Evolutionary conservation across 768 basidiomycete species (phyloP), one percentile per base, ranked within the genome.

Genomic region (Tulasnella sp.): DNA sequence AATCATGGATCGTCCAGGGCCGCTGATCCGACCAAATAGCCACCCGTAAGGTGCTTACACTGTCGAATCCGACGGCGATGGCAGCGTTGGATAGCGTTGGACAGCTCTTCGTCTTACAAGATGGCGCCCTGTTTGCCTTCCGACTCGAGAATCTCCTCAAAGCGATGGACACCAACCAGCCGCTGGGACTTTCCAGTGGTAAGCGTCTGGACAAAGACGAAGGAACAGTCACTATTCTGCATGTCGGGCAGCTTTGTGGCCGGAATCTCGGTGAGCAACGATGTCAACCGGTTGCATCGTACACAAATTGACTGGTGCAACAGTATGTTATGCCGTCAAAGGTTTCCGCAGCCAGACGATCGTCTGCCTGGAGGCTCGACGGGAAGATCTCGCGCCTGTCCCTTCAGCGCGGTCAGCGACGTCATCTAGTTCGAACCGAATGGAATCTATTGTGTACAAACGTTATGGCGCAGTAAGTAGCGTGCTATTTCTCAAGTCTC

Each of bases 261-360:
- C 74, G 77, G 45, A 74, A 76, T 1, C 66, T 90, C 49, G 65
- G 88, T 87, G 59, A 67, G 76, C 67, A 0, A 57, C 59, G 12
- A 55, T 8, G 40, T 11, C 39, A 54, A 45, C 23, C 40, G 21
- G 25, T 23, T 49, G 4, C 39, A 12, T 15, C 25, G 3, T 52
- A 15, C 21, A 12, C 58, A 60, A 36, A 36, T 37, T 1, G 14
- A 12, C 34, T 27, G 1, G 25, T 11, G 15, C 15, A 62, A 39
- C 14, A 89, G 88, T 89, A 45, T 72, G 87, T 12, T 87, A 80
- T 66, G 78, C 80, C 6, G 75, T 72, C 57, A 86, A 82, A 70
- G 74, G 74, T 58, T 70, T 81, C 39, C 67, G 86, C 39, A 78
- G 84, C 58, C 68, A 75, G 2, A 78, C 77, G 2, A 62, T 90